Conservation (phyloP, 2,329 filamentous ascomycete species). For the Colletotrichum tanaceti region DNA sequence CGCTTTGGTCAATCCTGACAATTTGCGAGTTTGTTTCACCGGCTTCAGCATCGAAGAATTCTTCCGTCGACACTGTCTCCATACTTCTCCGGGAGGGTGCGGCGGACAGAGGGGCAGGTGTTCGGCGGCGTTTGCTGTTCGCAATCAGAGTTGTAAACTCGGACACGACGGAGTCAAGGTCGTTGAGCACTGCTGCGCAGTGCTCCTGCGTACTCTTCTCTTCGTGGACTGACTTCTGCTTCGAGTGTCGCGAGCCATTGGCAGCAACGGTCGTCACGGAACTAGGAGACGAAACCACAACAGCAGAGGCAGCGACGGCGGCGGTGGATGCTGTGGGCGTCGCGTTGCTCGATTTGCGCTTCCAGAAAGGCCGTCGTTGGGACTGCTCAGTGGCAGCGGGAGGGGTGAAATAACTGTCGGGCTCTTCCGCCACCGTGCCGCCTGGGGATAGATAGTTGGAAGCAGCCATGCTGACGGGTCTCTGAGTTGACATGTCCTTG, state of each 20-base stretch:
- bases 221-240: slow-evolving; percentile 57
- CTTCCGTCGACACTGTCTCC: slow-evolving; percentile 83
- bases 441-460: slow-evolving; percentile 53
- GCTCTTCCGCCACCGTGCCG: slow-evolving; percentile 54
- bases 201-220: slow-evolving; percentile 82
- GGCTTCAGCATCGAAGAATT: slow-evolving; percentile 93
- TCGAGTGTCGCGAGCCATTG: slow-evolving; percentile 49
- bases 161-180: slow-evolving; percentile 84
- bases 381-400: slow-evolving; percentile 61
- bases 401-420: slow-evolving; percentile 66
- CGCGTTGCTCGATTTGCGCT: slow-evolving; percentile 78
- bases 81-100: slow-evolving; percentile 70
- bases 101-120: slow-evolving; percentile 62
- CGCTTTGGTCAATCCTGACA: slow-evolving; percentile 78
- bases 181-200: slow-evolving; percentile 83
- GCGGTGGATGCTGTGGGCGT: slow-evolving; percentile 63
- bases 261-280: slow-evolving; percentile 48
- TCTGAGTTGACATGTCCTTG: slow-evolving; percentile 80
- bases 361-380: slow-evolving; percentile 81
- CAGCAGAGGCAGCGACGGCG: slow-evolving; percentile 52
- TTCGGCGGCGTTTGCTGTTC: slow-evolving; percentile 82
- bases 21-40: slow-evolving; percentile 73
- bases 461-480: slow-evolving; percentile 54
- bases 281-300: slow-evolving; percentile 58
- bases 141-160: slow-evolving; percentile 84